Evolutionary conservation across 306 rosid species (phyloP), one percentile per base, ranked within the genome.

Genomic region (Cicer bijugum): DNA sequence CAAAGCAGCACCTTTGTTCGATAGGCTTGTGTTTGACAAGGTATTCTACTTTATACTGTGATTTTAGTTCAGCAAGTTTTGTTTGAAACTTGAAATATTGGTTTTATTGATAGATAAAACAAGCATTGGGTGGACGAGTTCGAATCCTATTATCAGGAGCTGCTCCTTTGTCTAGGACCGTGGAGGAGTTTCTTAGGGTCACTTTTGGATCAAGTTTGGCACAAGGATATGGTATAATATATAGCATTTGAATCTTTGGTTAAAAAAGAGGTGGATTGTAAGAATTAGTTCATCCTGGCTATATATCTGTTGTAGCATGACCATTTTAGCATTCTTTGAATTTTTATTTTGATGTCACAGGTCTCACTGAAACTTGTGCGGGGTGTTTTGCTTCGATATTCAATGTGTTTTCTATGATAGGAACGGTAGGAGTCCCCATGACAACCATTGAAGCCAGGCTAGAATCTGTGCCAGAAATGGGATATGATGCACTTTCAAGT

Each of bases 131-230:
- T 51, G 98, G 97, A 58, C 82, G 86, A 77, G 85, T 91, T 77
- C 96, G 95, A 7, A 76, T 94, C 14, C 7, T 94, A 72, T 75
- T 88, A 76, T 89, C 97, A 3, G 98, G 98, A 15, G 98, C 98
- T 74, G 98, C 98, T 59, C 98, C 98, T 76, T 81, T 94, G 86
- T 87, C 97, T 15, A 70, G 71, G 77, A 91, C 89, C 9, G 96
- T 94, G 79, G 98, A 94, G 86, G 97, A 94, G 84, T 94, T 88
- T 84, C 69, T 94, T 23, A 85, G 98, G 85, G 94, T 94, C 81
- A 83, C 94, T 20, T 80, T 83, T 84, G 89, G 98, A 71, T 79
- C 86, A 71, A 78, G 90, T 43, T 68, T 91, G 72, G 84, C 89
- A n/a, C 98, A 94, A 87, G 98, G 97, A 86, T 94, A 94, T 83